Conservation (phyloP, 1,284 basidiomycete genomes). For the Melampsora americana region DNA sequence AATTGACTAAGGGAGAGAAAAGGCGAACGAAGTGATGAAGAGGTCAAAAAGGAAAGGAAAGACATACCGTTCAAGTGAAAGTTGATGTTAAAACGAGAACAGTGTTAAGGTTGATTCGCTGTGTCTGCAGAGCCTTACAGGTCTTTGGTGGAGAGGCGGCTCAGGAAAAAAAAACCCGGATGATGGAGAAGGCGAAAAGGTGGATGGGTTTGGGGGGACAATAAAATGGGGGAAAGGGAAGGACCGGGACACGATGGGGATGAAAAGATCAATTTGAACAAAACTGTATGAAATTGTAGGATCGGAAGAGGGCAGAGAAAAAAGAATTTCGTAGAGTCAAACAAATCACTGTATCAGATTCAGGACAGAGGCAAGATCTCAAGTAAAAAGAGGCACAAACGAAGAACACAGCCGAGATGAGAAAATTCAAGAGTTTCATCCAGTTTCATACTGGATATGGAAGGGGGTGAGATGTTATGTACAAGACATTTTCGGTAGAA, state of each 20-base stretch:
- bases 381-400: too few relatives aligned
- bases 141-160: not conserved
- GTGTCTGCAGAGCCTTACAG: too few relatives aligned
- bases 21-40: too few relatives aligned
- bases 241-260: not conserved
- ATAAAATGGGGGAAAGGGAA: not conserved
- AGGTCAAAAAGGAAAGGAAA: too few relatives aligned
- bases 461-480: not conserved
- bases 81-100: too few relatives aligned
- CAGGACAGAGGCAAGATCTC: too few relatives aligned
- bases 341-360: not conserved
- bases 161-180: not conserved
- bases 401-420: not conserved
- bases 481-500: not conserved
- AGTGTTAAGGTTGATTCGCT: too few relatives aligned
- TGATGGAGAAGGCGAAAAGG: not conserved
- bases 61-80: too few relatives aligned
- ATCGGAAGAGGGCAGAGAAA: constrained; percentile 8
- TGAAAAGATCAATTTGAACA: not conserved
- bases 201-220: not conserved
- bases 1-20: too few relatives aligned
- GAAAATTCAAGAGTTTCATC: not conserved
- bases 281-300: not conserved
- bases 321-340: not conserved
- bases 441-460: not conserved